phyloP scores from a whole-genome alignment of 495 filamentous ascomycete genomes.

The Neurospora sp. region DNA sequence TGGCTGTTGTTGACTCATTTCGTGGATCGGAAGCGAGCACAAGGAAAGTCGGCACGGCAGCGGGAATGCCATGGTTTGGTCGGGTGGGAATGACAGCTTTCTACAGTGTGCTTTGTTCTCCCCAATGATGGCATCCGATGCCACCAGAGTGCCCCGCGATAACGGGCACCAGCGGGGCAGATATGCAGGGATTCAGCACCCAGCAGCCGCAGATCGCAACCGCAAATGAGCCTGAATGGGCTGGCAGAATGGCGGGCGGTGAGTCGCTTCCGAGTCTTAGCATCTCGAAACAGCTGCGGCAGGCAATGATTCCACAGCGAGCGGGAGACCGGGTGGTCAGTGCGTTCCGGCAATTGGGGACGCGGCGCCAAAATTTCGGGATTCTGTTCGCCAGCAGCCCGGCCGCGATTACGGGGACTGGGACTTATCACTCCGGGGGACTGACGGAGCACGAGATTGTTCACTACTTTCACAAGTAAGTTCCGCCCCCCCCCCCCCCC shows the following conservation, averaged over 20 bases:
- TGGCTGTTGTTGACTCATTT: conserved; percentile 19
- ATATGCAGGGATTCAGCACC: conserved; percentile 11
- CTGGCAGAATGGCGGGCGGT: conserved; percentile 20
- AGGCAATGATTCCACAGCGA: neutral
- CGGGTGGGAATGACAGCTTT: neutral
- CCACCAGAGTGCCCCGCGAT: conserved; percentile 11
- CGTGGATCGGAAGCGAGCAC: neutral
- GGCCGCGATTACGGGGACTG: neutral
- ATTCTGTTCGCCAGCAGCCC: neutral
- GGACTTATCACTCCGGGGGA: neutral
- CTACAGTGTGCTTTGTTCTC: conserved; percentile 3
- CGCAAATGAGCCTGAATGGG: neutral
- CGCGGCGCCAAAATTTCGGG: conserved; percentile 22
- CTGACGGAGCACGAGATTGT: neutral
- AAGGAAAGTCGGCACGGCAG: neutral
- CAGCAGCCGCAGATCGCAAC: neutral
- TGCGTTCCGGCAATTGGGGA: neutral
- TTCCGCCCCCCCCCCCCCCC: too few species aligned
- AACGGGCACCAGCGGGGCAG: conserved; percentile 11
- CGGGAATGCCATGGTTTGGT: neutral
- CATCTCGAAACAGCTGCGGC: neutral
- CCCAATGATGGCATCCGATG: neutral
- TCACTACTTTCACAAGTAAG: neutral
- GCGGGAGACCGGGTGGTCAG: neutral
- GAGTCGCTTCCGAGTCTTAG: neutral